phyloP scores from a whole-genome alignment of 352 stramenopile species.

The Globisporangium splendens region DNA sequence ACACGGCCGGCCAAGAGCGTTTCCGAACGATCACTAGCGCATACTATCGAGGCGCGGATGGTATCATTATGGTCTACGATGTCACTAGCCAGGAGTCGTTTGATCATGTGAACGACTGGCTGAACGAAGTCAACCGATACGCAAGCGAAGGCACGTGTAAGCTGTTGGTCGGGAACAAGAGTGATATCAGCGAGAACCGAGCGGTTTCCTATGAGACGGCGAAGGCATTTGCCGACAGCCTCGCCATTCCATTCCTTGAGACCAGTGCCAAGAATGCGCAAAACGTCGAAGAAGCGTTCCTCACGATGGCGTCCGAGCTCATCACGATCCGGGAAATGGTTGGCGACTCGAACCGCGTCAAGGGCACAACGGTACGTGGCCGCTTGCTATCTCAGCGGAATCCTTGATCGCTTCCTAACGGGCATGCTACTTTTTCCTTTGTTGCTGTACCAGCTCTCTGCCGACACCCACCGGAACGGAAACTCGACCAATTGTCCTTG shows the following conservation, averaged over 20 bases:
- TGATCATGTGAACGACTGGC: conserved; percentile 99
- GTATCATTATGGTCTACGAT: conserved; percentile 99
- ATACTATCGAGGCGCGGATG: conserved; percentile 98
- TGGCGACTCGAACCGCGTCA: conserved; percentile 61
- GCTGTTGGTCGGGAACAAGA: conserved; percentile 99
- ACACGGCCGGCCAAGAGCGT: conserved; percentile 98
- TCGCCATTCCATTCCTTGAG: conserved; percentile 99
- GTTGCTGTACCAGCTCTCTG: conserved; percentile 8
- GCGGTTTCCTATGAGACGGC: conserved; percentile 95
- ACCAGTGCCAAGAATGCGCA: conserved; percentile 98
- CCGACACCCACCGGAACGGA: conserved; percentile 12
- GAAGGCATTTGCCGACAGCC: conserved; percentile 95
- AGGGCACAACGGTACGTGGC: conserved; percentile 54
- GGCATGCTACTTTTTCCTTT: neutral
- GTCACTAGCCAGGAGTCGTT: conserved; percentile 98
- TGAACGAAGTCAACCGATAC: conserved; percentile 99
- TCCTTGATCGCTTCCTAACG: neutral
- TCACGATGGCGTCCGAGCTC: conserved; percentile 98
- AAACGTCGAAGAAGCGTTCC: conserved; percentile 99
- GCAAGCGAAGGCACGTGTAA: conserved; percentile 98
- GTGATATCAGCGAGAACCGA: conserved; percentile 96
- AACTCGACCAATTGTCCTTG: conserved; percentile 11
- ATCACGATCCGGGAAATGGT: conserved; percentile 91
- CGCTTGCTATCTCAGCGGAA: conserved; percentile 3
- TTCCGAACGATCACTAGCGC: conserved; percentile 98